These are phyloP conservation scores for Cyathus striatus DNA, from an alignment of 768 basidiomycete genomes.

Conservation along the genomic window DNA sequence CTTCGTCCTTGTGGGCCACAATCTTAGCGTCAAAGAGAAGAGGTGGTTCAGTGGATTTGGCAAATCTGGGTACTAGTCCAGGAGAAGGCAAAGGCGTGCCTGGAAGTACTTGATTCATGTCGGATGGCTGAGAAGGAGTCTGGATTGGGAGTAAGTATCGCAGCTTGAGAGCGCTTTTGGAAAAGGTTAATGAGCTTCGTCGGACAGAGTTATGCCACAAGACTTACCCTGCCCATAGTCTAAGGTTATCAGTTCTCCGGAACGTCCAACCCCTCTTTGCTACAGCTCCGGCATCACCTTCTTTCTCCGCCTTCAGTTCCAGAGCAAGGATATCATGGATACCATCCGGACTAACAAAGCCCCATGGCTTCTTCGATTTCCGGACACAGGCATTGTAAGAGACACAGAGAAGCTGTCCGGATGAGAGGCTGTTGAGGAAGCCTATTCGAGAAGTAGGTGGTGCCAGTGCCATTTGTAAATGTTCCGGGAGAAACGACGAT, in stretches of 20 bases:
- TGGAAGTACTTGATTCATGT: constrained; percentile 7
- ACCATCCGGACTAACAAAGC: constrained; percentile 70
- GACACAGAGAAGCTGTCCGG: constrained; percentile 74
- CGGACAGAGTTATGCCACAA: too few relatives aligned
- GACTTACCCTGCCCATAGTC: constrained; percentile 80
- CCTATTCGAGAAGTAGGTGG: constrained; percentile 26
- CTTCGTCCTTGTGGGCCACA: constrained; percentile 68
- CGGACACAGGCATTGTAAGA: constrained; percentile 82
- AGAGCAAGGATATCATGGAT: constrained; percentile 77
- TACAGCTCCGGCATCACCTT: constrained; percentile 29
- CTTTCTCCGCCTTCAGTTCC: constrained; percentile 42
- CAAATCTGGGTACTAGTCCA: constrained; percentile 23
- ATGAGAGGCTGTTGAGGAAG: constrained; percentile 56
- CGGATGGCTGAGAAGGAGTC: constrained; percentile 36
- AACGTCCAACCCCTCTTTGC: constrained; percentile 75
- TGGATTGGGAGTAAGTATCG: constrained; percentile 74
- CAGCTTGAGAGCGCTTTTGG: constrained; percentile 67
- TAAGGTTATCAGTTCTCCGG: constrained; percentile 78
- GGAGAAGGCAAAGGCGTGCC: constrained; percentile 23
- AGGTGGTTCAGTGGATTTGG: constrained; percentile 28
- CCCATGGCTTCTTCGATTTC: constrained; percentile 81
- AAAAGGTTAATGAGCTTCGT: too few relatives aligned
- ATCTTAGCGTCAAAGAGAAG: constrained; percentile 68
- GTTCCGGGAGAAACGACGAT: constrained; percentile 49
- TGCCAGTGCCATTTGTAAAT: constrained; percentile 36